These are phyloP conservation scores for Agrocybe praecox DNA, from an alignment of 768 basidiomycete species.

Conservation along the genomic window DNA sequence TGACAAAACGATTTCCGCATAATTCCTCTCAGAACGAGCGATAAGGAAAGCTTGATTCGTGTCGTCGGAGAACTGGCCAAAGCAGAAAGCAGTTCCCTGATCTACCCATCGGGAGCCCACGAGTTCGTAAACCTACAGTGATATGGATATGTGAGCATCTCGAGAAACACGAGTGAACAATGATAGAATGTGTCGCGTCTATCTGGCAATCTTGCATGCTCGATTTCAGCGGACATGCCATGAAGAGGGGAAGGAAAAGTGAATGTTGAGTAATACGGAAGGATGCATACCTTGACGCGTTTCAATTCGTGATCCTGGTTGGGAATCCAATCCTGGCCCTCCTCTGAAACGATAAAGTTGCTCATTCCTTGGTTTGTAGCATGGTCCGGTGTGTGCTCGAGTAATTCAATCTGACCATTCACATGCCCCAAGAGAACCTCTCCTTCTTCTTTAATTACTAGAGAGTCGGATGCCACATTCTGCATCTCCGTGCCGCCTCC, in stretches of 20 bases:
- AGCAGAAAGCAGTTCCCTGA: conserved; percentile 96
- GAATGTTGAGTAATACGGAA: not conserved
- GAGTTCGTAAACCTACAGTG: conserved; percentile 87
- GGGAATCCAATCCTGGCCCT: conserved; percentile 60
- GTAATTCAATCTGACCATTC: conserved; percentile 45
- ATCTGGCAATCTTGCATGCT: conserved; percentile 1
- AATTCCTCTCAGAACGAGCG: conserved; percentile 79
- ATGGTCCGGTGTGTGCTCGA: conserved; percentile 45
- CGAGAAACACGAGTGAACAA: conserved; percentile 16
- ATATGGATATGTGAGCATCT: conserved; percentile 17
- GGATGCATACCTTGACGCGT: conserved; percentile 74
- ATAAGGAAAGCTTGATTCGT: conserved; percentile 79
- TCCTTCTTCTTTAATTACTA: conserved; percentile 36
- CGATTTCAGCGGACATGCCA: conserved; percentile 1
- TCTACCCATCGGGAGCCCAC: conserved; percentile 92
- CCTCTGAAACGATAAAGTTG: conserved; percentile 47
- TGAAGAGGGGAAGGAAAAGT: not conserved
- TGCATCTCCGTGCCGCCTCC: conserved; percentile 12
- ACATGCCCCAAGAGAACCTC: conserved; percentile 35
- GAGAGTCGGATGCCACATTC: conserved; percentile 24
- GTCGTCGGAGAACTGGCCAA: conserved; percentile 82
- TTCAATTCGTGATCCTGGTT: conserved; percentile 77
- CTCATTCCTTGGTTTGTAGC: conserved; percentile 36
- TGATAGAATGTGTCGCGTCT: not conserved
- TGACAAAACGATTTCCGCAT: conserved; percentile 71